These are phyloP conservation scores for Aspergillus wentii DNA, from an alignment of 495 filamentous ascomycete species.

Conservation along the genomic window DNA sequence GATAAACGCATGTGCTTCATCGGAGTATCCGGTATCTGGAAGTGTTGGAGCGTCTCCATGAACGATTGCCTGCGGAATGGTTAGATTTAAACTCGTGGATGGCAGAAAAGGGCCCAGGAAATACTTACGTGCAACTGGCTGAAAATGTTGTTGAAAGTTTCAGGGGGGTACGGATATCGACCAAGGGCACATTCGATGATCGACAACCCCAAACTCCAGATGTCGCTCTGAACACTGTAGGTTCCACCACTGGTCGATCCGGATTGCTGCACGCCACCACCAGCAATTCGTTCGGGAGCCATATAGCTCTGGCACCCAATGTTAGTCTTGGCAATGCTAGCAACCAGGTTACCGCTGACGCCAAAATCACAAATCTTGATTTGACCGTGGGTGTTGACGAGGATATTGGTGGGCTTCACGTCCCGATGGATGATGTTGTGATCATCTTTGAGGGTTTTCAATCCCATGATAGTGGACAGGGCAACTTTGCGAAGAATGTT, in stretches of 20 bases:
- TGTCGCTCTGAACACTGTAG: conserved; percentile 96
- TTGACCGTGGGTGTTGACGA: conserved; percentile 84
- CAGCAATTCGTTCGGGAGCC: conserved; percentile 93
- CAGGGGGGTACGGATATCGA: conserved; percentile 92
- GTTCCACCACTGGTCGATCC: conserved; percentile 71
- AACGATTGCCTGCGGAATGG: conserved; percentile 75
- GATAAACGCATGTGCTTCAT: conserved; percentile 81
- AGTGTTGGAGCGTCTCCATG: conserved; percentile 89
- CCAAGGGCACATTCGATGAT: conserved; percentile 97
- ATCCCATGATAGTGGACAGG: conserved; percentile 82
- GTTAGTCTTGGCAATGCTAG: conserved; percentile 97
- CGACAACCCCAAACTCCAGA: conserved; percentile 92
- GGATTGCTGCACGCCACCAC: conserved; percentile 73
- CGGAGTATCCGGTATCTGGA: conserved; percentile 70
- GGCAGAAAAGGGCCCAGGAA: too few relatives aligned
- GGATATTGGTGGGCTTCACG: conserved; percentile 97
- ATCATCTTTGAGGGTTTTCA: conserved; percentile 92
- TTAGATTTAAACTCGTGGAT: conserved; percentile 10
- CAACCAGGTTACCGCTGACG: conserved; percentile 93
- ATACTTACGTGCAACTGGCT: conserved; percentile 86
- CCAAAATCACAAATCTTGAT: conserved; percentile 99
- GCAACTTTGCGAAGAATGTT: conserved; percentile 85
- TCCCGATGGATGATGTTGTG: conserved; percentile 99
- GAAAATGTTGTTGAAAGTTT: conserved; percentile 98
- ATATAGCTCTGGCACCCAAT: conserved; percentile 99